Percentiles rank a stretch among this genome's conserved stretches.
phyloP scores from a whole-genome alignment of 1,284 basidiomycete genomes.

The Sanguinoderma infundibulare region DNA sequence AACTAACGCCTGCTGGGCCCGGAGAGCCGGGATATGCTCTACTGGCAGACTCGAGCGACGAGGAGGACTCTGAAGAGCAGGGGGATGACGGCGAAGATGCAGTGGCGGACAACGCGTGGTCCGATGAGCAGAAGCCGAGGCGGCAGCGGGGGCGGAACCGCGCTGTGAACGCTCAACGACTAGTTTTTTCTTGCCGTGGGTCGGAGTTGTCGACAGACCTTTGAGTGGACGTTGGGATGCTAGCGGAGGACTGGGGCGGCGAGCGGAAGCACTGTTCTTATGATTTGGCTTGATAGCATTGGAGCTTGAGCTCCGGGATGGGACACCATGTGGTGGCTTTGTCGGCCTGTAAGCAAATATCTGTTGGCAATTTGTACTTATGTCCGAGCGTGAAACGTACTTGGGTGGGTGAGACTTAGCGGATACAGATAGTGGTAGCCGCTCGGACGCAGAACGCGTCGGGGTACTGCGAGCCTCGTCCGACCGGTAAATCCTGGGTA shows the following conservation, averaged over 20 bases:
- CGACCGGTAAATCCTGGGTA: background rate
- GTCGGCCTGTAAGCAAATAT: background rate
- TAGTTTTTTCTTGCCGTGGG: background rate
- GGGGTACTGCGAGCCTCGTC: background rate
- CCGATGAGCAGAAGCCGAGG: background rate
- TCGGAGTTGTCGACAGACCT: background rate
- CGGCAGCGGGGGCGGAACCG: no score
- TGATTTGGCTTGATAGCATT: background rate
- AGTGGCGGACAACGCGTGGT: background rate
- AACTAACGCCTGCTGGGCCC: background rate
- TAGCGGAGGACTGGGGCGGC: background rate
- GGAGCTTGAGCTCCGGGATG: background rate
- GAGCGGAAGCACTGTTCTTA: background rate
- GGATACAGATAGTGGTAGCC: background rate
- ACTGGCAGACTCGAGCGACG: background rate
- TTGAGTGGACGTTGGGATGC: background rate
- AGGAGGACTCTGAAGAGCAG: background rate
- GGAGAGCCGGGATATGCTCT: background rate
- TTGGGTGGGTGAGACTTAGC: background rate
- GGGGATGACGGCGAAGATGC: background rate
- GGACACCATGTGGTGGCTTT: background rate
- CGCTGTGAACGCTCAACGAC: no score
- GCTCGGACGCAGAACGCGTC: background rate
- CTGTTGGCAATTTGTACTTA: background rate
- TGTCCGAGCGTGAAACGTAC: background rate